Evolutionary conservation across 257 asterid genomes (phyloP).

Genomic region (Fraxinus excelsior): DNA sequence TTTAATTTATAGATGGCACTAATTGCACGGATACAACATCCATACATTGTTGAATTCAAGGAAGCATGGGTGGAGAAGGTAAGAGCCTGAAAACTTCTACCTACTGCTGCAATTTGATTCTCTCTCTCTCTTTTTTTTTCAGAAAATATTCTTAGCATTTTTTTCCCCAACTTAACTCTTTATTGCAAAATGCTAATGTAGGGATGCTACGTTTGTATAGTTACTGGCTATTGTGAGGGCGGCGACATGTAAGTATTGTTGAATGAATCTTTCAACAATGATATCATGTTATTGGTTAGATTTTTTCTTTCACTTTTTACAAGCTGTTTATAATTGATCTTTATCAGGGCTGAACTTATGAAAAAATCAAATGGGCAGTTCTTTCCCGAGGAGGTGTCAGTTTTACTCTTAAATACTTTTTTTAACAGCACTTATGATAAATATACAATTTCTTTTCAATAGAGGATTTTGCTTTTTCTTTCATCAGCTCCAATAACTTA

Average conservation of each 20-base stretch:
- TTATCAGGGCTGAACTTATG: slow-evolving; percentile 94
- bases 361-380: slow-evolving; percentile 85
- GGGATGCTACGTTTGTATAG: slow-evolving; percentile 99
- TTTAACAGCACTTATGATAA: slow-evolving; percentile 5
- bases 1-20: slow-evolving; percentile 80
- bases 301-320: not conserved
- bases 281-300: not conserved
- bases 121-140: not conserved
- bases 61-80: slow-evolving; percentile 99
- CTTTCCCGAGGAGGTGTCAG: slow-evolving; percentile 91
- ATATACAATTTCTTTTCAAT: not conserved
- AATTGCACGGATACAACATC: slow-evolving; percentile 88
- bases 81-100: slow-evolving; percentile 21
- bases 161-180: slow-evolving; percentile 14
- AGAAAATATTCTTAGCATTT: not conserved
- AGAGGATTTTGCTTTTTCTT: not conserved
- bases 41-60: slow-evolving; percentile 90
- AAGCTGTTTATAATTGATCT: slow-evolving; percentile 24
- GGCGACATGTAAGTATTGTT: slow-evolving; percentile 88
- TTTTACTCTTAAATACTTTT: slow-evolving; percentile 8
- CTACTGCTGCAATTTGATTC: not conserved
- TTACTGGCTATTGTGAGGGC: slow-evolving; percentile 98
- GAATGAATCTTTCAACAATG: not conserved
- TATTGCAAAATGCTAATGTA: slow-evolving; percentile 35
- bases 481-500: not conserved